phyloP scores from a whole-genome alignment of 1,284 basidiomycete genomes.

The Cerioporus squamosus region DNA sequence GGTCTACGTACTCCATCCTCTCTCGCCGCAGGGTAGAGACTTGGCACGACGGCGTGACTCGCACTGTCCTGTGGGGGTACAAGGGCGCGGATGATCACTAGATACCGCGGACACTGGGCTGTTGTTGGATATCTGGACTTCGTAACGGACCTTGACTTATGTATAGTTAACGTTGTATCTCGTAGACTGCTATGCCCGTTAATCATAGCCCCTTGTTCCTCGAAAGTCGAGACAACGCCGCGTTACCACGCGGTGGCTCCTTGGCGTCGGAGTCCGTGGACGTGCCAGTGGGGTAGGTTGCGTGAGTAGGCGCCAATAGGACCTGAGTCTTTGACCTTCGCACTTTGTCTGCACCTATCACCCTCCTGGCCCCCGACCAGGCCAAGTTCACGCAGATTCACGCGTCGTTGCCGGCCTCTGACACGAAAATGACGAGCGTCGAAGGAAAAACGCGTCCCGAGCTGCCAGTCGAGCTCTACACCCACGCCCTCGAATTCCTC shows the following conservation, averaged over 20 bases:
- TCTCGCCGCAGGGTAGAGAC: slow-evolving; percentile 64
- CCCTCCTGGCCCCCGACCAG: no score
- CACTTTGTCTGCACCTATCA: not conserved
- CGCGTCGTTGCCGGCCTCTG: not conserved
- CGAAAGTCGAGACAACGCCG: no score
- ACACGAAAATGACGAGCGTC: not conserved
- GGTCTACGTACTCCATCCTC: slow-evolving; percentile 70
- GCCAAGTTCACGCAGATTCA: no score
- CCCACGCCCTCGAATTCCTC: slow-evolving; percentile 24
- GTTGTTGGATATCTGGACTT: not conserved
- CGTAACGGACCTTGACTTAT: not conserved
- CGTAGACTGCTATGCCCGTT: not conserved
- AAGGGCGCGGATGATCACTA: slow-evolving; percentile 43
- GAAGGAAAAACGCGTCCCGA: not conserved
- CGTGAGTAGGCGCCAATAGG: no score
- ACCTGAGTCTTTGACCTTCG: not conserved
- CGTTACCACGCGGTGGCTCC: no score
- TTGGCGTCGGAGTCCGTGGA: no score
- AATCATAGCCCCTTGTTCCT: no score
- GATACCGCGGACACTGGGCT: not conserved
- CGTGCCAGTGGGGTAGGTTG: no score
- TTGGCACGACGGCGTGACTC: slow-evolving; percentile 60
- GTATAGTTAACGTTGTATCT: slow-evolving; percentile 10
- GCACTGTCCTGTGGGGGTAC: slow-evolving; percentile 59
- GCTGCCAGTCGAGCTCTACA: slow-evolving; percentile 15